Base-by-base conservation (phyloP, 2,329 filamentous ascomycete genomes). In the Aspergillus sp. region DNA sequence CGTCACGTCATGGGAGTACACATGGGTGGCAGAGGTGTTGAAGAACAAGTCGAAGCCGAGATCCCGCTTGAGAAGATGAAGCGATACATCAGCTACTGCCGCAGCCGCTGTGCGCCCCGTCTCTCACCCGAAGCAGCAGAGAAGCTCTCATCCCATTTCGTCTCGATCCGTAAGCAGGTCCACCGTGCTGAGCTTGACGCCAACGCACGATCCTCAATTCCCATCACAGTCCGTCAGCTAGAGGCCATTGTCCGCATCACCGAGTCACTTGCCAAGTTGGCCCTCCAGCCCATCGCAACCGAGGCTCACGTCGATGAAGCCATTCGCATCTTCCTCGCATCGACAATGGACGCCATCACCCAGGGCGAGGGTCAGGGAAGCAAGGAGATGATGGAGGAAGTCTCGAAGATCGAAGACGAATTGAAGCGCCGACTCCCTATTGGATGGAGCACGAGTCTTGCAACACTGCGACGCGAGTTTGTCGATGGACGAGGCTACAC, bases 161-260 rank as follows among this genome's bases (percentile, higher is more conserved):
- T 99, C 60, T 93, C 91, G 62, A 98, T 99, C 74, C 87, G 95
- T 58, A 88, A 91, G 62, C 93, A 98, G 77, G 92, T 99, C 6
- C 93, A 96, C 73, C 89, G 91, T 23, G 88, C 91, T 1, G 95
- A 99, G 74, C 82, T 96, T 45, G 90, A 96, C 69, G 89, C 93
- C 62, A 96, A 97, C 74, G 84, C 90, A 41, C 89, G 95, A 17
- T 96, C 91, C 6, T 95, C 90, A 19, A 98, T 99, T 68, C 95
- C 95, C 52, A 99, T 99, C 75, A 99, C 95, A 0, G 90, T 99
- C 52, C 92, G 95, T 73, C 95, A 99, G 73, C 85, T 99, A 6
- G 95, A 99, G 76, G 93, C 93, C 68, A 96, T 99, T 65, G 90
- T 98, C 62, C 93, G 95, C 72, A 98, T 99, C 70, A 96, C 93